Percentiles rank a stretch among this genome's conserved stretches.
Conservation (phyloP, 371 early-diverging fungal species). For the Mortierella sp. region DNA sequence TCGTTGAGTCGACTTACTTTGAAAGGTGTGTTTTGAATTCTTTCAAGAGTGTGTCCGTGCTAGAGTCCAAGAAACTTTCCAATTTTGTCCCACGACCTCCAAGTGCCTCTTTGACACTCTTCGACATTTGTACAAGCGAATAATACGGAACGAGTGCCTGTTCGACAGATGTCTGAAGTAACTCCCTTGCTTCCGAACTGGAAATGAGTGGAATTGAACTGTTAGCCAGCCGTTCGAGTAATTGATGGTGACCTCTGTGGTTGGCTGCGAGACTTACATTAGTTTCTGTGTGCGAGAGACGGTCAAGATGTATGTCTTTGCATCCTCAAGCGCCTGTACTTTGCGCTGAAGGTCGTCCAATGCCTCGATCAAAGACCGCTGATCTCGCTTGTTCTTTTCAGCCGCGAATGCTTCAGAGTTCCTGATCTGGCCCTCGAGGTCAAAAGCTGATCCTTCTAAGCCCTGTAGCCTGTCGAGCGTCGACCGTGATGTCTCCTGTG, state of each 20-base stretch:
- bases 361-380: slow-evolving; percentile 43
- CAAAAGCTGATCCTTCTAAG: slow-evolving; percentile 37
- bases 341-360: slow-evolving; percentile 28
- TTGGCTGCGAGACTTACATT: slow-evolving; percentile 19
- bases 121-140: slow-evolving; percentile 56
- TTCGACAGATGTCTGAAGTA: slow-evolving; percentile 52
- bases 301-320: slow-evolving; percentile 36
- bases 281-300: slow-evolving; percentile 31
- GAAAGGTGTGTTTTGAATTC: slow-evolving; percentile 56
- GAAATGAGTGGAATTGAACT: no score
- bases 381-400: slow-evolving; percentile 33
- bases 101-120: slow-evolving; percentile 14
- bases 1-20: slow-evolving; percentile 53
- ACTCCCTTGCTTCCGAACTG: slow-evolving; percentile 29
- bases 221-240: no score
- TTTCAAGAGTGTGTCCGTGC: slow-evolving; percentile 50
- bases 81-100: slow-evolving; percentile 29
- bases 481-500: slow-evolving; percentile 22
- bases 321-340: slow-evolving; percentile 45
- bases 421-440: slow-evolving; percentile 45
- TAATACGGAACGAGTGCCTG: slow-evolving; percentile 57
- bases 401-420: slow-evolving; percentile 38
- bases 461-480: slow-evolving; percentile 17
- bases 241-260: no score
- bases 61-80: slow-evolving; percentile 37